A percentile compares a stretch with the other conserved stretches of the same genome.
phyloP scores from a whole-genome alignment of 225 moss, liverwort and hornwort genomes.

The Bryum argenteum region DNA sequence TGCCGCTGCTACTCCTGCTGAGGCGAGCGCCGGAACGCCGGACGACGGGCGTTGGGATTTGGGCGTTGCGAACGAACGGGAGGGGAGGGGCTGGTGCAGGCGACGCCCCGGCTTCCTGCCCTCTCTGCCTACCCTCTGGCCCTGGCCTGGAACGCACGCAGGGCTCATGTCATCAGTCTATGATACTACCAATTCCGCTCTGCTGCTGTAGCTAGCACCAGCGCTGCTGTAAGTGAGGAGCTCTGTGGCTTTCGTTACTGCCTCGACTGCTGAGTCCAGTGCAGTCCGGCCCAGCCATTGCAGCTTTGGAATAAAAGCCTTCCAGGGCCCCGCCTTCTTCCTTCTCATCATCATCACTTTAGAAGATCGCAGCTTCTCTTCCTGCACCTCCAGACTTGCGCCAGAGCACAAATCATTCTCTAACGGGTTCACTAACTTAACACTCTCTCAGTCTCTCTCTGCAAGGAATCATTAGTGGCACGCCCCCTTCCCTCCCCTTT shows the following conservation, averaged over 20 bases:
- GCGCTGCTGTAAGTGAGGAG: background rate
- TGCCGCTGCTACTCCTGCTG: background rate
- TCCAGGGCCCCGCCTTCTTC: constrained; percentile 16
- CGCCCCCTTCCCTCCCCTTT: background rate
- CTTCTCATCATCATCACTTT: background rate
- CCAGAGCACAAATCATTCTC: no score
- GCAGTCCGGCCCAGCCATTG: background rate
- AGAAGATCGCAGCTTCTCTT: no score
- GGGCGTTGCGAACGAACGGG: no score
- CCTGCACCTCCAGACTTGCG: no score
- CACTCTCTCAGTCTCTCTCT: background rate
- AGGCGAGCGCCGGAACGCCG: no score
- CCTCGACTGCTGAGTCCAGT: constrained; percentile 27
- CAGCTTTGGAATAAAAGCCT: constrained; percentile 33
- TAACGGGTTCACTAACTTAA: background rate
- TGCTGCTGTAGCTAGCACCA: background rate
- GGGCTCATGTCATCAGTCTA: constrained; percentile 24
- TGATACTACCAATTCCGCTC: constrained; percentile 10
- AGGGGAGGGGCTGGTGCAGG: background rate
- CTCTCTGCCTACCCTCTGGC: background rate
- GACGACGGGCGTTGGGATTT: no score
- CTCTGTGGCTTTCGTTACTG: no score
- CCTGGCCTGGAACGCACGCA: constrained; percentile 18
- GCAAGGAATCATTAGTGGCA: constrained; percentile 1
- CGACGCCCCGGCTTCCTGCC: constrained; percentile 7